phyloP scores from a whole-genome alignment of 495 filamentous ascomycete genomes.

The Copromyces sp. region DNA sequence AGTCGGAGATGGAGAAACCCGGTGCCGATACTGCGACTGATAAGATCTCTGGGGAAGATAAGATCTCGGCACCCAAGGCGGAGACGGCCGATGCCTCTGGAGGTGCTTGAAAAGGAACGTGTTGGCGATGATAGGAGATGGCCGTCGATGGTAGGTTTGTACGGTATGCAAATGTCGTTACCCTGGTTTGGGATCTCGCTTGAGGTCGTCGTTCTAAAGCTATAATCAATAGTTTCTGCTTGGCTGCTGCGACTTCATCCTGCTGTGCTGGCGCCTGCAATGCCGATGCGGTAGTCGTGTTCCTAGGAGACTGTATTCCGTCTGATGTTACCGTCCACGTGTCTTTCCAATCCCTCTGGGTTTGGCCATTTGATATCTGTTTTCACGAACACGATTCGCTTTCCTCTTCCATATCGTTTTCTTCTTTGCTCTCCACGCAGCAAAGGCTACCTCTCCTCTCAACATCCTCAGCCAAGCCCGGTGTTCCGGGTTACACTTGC shows the following conservation, averaged over 20 bases:
- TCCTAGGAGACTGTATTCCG: not conserved
- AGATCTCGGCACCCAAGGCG: not conserved
- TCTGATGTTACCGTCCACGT: not conserved
- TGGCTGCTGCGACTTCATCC: not conserved
- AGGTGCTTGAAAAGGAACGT: not conserved
- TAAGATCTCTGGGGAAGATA: not conserved
- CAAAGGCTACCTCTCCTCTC: not conserved
- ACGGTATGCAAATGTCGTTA: not conserved
- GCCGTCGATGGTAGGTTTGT: not conserved
- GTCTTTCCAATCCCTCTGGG: not conserved
- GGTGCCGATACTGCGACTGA: not conserved
- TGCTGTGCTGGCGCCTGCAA: not conserved
- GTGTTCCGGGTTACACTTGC: not conserved
- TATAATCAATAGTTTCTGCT: not conserved
- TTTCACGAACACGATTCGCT: not conserved
- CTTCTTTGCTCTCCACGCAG: not conserved
- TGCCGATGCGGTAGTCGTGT: not conserved
- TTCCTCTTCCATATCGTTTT: not conserved
- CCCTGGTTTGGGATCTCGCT: not conserved
- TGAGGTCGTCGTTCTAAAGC: not conserved
- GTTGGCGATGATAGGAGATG: not conserved
- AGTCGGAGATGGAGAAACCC: not conserved
- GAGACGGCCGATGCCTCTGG: not conserved
- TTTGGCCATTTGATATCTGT: not conserved
- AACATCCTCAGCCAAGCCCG: not conserved